phyloP scores from a whole-genome alignment of 352 stramenopile genomes.

The Thalassiosira exigua region DNA sequence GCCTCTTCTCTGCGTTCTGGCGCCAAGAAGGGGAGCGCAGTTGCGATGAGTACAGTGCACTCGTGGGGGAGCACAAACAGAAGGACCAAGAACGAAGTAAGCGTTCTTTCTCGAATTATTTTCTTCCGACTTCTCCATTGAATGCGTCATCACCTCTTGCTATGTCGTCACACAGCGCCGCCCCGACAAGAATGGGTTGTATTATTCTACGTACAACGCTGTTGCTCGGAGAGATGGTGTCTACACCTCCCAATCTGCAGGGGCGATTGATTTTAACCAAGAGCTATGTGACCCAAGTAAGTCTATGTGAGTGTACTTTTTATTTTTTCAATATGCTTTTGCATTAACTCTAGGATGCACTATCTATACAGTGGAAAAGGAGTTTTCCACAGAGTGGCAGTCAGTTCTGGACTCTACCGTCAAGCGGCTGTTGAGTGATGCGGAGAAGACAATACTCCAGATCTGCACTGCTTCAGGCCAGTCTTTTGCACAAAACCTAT shows the following conservation, averaged over 20 bases:
- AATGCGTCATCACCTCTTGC: too few species aligned
- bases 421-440: neutral
- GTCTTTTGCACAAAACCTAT: conserved; percentile 18
- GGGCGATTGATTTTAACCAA: conserved; percentile 52
- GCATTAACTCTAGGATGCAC: neutral
- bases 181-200: conserved; percentile 44
- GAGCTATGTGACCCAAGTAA: conserved; percentile 60
- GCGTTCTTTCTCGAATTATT: too few species aligned
- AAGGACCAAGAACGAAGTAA: conserved; percentile 24
- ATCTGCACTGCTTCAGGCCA: conserved; percentile 16
- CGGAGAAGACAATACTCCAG: conserved; percentile 21
- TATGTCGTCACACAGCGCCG: too few species aligned
- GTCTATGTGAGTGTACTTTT: conserved; percentile 13
- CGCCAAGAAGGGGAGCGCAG: conserved; percentile 33
- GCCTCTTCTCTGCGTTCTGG: conserved; percentile 24
- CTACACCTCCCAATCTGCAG: conserved; percentile 41
- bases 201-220: conserved; percentile 52
- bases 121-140: too few species aligned
- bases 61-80: conserved; percentile 54
- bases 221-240: conserved; percentile 41
- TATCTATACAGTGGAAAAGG: neutral
- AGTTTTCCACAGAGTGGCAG: conserved; percentile 33
- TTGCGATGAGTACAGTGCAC: conserved; percentile 35
- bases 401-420: conserved; percentile 20
- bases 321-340: neutral